phyloP scores from a whole-genome alignment of 2,329 filamentous ascomycete species.

The Cladophialophora bantiana region DNA sequence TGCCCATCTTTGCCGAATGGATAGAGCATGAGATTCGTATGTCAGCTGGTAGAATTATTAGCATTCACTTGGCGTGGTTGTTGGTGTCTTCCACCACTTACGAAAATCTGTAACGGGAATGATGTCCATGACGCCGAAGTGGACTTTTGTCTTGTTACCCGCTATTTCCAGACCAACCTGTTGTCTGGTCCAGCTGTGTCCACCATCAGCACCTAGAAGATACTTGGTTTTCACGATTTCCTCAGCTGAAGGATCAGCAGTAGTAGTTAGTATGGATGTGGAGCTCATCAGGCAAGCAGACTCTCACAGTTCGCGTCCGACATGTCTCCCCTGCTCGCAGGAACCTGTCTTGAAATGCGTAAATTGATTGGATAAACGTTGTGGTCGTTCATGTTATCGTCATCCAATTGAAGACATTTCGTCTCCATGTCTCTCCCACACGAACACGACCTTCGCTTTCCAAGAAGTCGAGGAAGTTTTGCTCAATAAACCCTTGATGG shows the following conservation, averaged over 20 bases:
- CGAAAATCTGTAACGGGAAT: slow-evolving; percentile 63
- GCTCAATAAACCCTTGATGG: slow-evolving; percentile 74
- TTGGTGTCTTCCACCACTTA: background rate
- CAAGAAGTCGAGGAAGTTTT: slow-evolving; percentile 69
- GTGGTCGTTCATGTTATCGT: slow-evolving; percentile 60
- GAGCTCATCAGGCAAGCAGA: too few relatives aligned
- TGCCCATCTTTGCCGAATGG: slow-evolving; percentile 63
- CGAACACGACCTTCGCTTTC: background rate
- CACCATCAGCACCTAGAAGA: slow-evolving; percentile 72
- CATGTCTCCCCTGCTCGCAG: background rate
- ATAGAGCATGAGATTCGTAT: slow-evolving; percentile 66
- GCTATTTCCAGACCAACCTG: slow-evolving; percentile 57
- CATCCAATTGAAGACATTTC: slow-evolving; percentile 43
- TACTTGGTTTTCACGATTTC: slow-evolving; percentile 44
- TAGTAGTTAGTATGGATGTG: too few relatives aligned
- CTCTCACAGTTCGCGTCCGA: slow-evolving; percentile 37
- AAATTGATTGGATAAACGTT: slow-evolving; percentile 67
- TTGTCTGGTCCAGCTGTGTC: slow-evolving; percentile 69
- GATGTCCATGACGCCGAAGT: slow-evolving; percentile 55
- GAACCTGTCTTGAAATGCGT: slow-evolving; percentile 50
- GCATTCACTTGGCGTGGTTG: slow-evolving; percentile 45
- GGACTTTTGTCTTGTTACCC: too few relatives aligned
- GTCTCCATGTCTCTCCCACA: slow-evolving; percentile 56
- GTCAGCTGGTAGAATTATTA: slow-evolving; percentile 45
- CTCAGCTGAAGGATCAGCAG: background rate